phyloP scores from a whole-genome alignment of 169 alveolate genomes.

The Plasmodium gallinaceum region DNA sequence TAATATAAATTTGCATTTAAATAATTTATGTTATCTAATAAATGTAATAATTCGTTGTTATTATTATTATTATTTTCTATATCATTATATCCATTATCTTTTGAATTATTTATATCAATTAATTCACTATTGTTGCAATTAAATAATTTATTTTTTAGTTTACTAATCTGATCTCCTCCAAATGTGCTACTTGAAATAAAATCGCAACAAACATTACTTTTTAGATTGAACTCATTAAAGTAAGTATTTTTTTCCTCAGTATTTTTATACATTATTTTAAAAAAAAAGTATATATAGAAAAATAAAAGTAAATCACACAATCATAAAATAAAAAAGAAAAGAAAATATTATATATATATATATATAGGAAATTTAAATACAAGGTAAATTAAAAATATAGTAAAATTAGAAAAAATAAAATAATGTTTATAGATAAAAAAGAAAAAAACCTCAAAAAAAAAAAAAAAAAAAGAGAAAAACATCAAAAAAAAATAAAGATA shows the following conservation, averaged over 20 bases:
- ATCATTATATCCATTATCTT: not conserved
- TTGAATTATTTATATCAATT: not conserved
- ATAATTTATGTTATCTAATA: conserved; percentile 13
- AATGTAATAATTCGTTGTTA: not conserved
- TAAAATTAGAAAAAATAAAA: no score
- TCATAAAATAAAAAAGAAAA: not conserved
- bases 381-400: no score
- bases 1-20: conserved; percentile 1
- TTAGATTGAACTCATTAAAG: not conserved
- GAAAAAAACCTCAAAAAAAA: no score
- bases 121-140: not conserved
- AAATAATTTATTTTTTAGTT: not conserved
- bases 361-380: no score
- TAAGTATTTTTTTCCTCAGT: not conserved
- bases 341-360: not conserved
- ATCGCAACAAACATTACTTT: conserved; percentile 7
- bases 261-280: not conserved
- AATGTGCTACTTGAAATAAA: not conserved
- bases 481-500: no score
- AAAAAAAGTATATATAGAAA: not conserved
- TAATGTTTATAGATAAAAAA: no score
- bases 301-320: not conserved
- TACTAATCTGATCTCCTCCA: conserved; percentile 8
- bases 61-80: not conserved
- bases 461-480: no score